Percentiles rank a stretch among this genome's conserved stretches.
Conservation (phyloP, 805 yeast genomes). For the Trichomonascus vanleenenianus region DNA sequence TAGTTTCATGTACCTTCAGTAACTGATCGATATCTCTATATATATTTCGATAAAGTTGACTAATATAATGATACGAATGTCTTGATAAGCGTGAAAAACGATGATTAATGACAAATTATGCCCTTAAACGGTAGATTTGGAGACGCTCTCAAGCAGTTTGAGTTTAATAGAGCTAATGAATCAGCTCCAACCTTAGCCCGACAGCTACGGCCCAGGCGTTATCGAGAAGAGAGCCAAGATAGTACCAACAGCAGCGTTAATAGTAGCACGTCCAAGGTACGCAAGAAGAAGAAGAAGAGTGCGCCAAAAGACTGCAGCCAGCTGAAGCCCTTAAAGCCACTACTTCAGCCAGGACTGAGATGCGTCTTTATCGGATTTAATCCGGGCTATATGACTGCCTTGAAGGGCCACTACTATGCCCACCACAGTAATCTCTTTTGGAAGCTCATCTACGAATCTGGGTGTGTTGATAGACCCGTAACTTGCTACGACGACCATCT, state of each 20-base stretch:
- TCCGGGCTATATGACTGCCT: slow-evolving; percentile 59
- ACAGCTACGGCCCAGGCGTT: too few relatives aligned
- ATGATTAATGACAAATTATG: too few relatives aligned
- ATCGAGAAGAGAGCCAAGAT: not conserved
- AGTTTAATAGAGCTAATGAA: too few relatives aligned
- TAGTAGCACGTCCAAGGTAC: not conserved
- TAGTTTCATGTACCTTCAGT: too few relatives aligned
- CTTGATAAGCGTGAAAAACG: too few relatives aligned
- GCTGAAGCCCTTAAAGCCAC: slow-evolving; percentile 15
- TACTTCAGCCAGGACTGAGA: slow-evolving; percentile 26
- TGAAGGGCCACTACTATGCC: slow-evolving; percentile 62
- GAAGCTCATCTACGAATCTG: slow-evolving; percentile 50
- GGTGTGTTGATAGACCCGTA: slow-evolving; percentile 32
- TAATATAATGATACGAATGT: too few relatives aligned
- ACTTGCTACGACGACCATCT: slow-evolving; percentile 34
- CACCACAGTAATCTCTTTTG: slow-evolving; percentile 63
- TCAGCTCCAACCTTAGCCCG: too few relatives aligned
- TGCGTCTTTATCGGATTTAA: slow-evolving; percentile 64
- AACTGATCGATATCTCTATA: too few relatives aligned
- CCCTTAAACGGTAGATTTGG: not conserved
- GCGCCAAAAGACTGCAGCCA: slow-evolving; percentile 3
- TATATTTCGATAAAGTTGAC: too few relatives aligned
- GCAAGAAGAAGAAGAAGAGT: not conserved
- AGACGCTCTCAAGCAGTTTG: not conserved
- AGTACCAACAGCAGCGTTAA: not conserved